Evolutionary conservation across 345 rosid species (phyloP), one percentile per base, ranked within the genome.

Genomic region (Rhodamnia rubescens): DNA sequence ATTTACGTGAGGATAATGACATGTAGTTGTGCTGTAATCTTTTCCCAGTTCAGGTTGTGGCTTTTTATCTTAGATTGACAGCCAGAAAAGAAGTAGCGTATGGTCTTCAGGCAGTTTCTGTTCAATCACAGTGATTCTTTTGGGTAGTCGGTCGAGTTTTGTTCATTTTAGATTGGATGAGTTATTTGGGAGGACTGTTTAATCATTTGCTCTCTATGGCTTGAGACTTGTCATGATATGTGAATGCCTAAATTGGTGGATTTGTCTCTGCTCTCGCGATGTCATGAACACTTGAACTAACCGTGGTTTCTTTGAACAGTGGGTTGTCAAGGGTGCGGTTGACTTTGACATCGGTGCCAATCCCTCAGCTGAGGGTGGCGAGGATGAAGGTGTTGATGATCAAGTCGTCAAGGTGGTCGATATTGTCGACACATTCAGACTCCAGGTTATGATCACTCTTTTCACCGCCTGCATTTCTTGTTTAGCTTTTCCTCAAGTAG

Each of bases 341-440:
- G 92, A 93, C 86, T 94, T 98, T 6, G 83, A 98, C 91, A 98
- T 94, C 74, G 99, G 99, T 85, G 99, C 99, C 57, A 98, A 98
- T 88, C 99, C 99, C 52, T 98, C 99, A 27, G 98, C 99, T 29
- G 99, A 96, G 85, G 99, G 95, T 80, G 95, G 83, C 13, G 99
- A 90, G 1, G 99, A 94, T 15, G 99, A 98, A 85, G 94, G 96
- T 88, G 98, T 95, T 86, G 99, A 98, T 91, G 98, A 98, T 88
- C 90, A 92, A 84, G 83, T 88, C 53, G 91, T 84, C 53, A 98
- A 96, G 93, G 98, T 96, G 74, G 98, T 98, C n/a, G 99, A 98
- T 93, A 95, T 98, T 53, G 98, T 95, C 1, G 98, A 96, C 94
- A 98, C 99, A 74, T 98, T 98, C 86, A 95, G 99, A 91, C 99